Base-by-base conservation (phyloP, 164 flowering plant species). In the Saururus chinensis region DNA sequence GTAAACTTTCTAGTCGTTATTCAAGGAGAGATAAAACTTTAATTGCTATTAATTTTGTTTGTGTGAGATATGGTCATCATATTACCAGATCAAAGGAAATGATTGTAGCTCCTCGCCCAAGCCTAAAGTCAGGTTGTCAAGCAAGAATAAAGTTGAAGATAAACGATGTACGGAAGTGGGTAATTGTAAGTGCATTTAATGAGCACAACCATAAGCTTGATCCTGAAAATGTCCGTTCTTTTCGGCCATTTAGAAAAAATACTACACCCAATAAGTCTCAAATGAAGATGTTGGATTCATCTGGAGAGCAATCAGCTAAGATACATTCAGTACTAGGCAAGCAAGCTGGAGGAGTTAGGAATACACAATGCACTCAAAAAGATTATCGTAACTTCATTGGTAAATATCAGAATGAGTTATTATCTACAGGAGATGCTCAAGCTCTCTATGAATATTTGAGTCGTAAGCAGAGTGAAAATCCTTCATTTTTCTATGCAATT, bases 401-500 rank as follows among this genome's bases (percentile, higher is more conserved):
- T 42, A 42, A 10, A 10, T 42, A 42, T 42, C 17, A 10, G 12
- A 4, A 14, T 10, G 49, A 42, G 17, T 14, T 42, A 42, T 42
- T 62, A 51, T 55, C 14, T 22, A 20, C 23, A 25, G 59, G 14
- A 8, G 63, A 60, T 48, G 51, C 30, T 45, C 24, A 23, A 16
- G 8, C 24, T 48, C 37, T 48, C 6, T 20, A 22, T 10, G 63
- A 45, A 4, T 22, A n/a, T 60, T 48, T 60, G 19, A 21, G 14
- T 24, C 25, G 52, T n/a, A 52, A 19, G 24, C 51, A 52, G 40
- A 11, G 4, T 13, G 9, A 14, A 16, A 51, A 62, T 52, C 56
- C 65, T 14, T 22, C 42, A 16, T 62, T 62, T 23, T 51, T 49
- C 20, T 53, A 62, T 62, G 21, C 42, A 49, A 37, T 62, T 25